phyloP scores from a whole-genome alignment of 73 alveolate genomes.

The Tetrahymena borealis region DNA sequence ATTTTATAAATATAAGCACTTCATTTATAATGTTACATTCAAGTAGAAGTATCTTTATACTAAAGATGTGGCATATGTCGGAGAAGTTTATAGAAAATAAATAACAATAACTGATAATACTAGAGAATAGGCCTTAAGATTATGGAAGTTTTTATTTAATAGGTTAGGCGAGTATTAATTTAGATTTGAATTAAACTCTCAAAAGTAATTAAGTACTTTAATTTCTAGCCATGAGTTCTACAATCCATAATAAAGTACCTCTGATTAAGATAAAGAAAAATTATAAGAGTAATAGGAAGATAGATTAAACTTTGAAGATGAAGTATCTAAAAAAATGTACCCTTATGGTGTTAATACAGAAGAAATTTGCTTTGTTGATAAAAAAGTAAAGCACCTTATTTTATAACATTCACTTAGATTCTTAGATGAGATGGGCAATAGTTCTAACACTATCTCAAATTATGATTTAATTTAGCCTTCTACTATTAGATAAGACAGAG shows the following conservation, averaged over 20 bases:
- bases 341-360: neutral
- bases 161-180: neutral
- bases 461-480: too few relatives aligned
- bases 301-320: neutral
- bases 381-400: neutral
- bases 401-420: neutral
- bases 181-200: neutral
- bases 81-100: neutral
- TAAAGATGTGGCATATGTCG: neutral
- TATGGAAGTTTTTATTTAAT: neutral
- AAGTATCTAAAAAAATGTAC: neutral
- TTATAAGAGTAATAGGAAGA: neutral
- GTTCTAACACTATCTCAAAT: too few relatives aligned
- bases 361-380: neutral
- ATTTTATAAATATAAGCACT: neutral
- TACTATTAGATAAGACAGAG: too few relatives aligned
- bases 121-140: neutral
- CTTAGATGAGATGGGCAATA: neutral
- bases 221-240: neutral
- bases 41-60: neutral
- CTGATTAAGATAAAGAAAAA: neutral
- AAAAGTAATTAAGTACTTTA: neutral
- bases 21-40: neutral
- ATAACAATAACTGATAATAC: neutral
- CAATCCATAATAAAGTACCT: neutral